A percentile compares a stretch with the other conserved stretches of the same genome.
Evolutionary conservation across 2,329 filamentous ascomycete species (phyloP).

Genomic region (Lasiodiplodia citricola): DNA sequence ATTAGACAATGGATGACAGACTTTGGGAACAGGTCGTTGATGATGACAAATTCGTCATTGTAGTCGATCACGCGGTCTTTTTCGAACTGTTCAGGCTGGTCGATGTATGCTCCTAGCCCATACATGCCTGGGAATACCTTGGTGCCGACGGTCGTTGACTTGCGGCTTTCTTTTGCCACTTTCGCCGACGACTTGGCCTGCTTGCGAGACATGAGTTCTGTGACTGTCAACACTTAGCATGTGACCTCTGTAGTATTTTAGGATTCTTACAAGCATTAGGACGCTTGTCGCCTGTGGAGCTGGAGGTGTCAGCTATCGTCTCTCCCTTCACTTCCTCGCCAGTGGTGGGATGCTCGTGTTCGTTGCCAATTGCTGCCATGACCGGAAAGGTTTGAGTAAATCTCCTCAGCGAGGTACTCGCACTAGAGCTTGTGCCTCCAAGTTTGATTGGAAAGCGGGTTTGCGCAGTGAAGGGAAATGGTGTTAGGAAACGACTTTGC

Average conservation of each 20-base stretch:
- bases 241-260: not conserved
- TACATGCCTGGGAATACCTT: constrained; percentile 58
- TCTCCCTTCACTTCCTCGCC: constrained; percentile 33
- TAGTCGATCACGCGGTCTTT: constrained; percentile 67
- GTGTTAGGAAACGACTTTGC: not conserved
- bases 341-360: constrained; percentile 33
- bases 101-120: constrained; percentile 70
- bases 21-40: constrained; percentile 87
- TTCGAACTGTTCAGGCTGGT: constrained; percentile 65
- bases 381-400: not conserved
- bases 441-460: not conserved
- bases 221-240: constrained; percentile 41
- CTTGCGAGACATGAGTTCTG: constrained; percentile 53
- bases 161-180: not conserved
- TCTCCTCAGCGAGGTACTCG: not conserved
- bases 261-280: constrained; percentile 46
- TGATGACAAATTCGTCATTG: constrained; percentile 72
- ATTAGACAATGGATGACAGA: constrained; percentile 83
- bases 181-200: constrained; percentile 38
- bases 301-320: constrained; percentile 25
- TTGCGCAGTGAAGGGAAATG: not conserved
- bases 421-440: not conserved
- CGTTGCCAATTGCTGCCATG: constrained; percentile 18
- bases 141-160: constrained; percentile 31
- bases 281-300: constrained; percentile 32